Evolutionary conservation across 2,329 filamentous ascomycete genomes (phyloP).

Genomic region (Alternaria ventricosa): DNA sequence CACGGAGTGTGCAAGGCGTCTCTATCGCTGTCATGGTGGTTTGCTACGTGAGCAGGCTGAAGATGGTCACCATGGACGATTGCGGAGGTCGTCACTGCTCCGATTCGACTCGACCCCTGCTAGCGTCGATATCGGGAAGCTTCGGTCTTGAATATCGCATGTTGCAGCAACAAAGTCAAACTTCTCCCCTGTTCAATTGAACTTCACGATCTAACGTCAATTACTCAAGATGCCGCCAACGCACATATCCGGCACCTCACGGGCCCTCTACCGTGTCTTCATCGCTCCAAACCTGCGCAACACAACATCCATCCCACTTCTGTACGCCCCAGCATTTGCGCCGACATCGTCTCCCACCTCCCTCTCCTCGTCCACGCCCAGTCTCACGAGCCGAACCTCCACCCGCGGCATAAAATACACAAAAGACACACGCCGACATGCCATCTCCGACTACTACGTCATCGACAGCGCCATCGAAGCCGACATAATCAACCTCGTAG

Average conservation of each 20-base stretch:
- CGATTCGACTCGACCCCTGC: conserved; percentile 24
- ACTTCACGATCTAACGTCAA: too few relatives aligned
- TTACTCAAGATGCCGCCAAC: conserved; percentile 33
- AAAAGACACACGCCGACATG: conserved; percentile 43
- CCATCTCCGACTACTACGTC: conserved; percentile 49
- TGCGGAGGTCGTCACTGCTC: conserved; percentile 24
- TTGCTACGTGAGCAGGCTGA: conserved; percentile 24
- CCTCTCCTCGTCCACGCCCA: conserved; percentile 4
- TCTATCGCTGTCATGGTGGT: conserved; percentile 30
- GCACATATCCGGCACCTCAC: conserved; percentile 43
- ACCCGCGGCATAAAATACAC: conserved; percentile 30
- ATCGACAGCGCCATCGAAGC: conserved; percentile 59
- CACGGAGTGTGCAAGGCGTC: background rate
- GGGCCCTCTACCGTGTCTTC: conserved; percentile 55
- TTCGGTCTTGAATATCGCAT: background rate
- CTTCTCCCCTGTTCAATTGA: background rate
- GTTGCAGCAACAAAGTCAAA: background rate
- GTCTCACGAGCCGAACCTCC: conserved; percentile 17
- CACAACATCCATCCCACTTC: conserved; percentile 21
- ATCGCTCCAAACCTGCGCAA: conserved; percentile 44
- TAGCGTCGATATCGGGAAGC: conserved; percentile 5
- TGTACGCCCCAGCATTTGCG: conserved; percentile 28
- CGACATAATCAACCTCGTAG: conserved; percentile 54
- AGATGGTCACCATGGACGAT: conserved; percentile 9
- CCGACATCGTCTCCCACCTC: conserved; percentile 10